phyloP scores from a whole-genome alignment of 1,284 basidiomycete species.

The Cryptococcus sp. region DNA sequence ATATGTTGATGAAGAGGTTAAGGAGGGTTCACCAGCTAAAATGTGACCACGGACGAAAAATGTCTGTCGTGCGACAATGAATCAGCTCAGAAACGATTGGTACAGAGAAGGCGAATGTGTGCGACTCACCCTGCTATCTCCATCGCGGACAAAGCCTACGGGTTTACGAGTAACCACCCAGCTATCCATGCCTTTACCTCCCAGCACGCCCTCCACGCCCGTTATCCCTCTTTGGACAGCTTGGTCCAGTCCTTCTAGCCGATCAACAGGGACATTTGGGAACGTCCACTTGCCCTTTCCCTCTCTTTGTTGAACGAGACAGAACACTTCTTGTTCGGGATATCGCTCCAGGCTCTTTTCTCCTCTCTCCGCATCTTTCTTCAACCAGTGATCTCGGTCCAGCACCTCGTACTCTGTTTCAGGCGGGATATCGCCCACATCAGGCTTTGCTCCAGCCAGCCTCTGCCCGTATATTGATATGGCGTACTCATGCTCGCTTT shows the following conservation, averaged over 20 bases:
- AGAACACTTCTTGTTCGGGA: constrained; percentile 82
- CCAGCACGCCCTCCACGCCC: constrained; percentile 38
- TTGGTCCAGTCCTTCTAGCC: constrained; percentile 45
- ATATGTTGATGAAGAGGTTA: constrained; percentile 30
- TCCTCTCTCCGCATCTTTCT: constrained; percentile 49
- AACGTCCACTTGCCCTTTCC: constrained; percentile 67
- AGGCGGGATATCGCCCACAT: constrained; percentile 60
- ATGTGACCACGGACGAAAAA: constrained; percentile 53
- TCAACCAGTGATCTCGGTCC: constrained; percentile 36
- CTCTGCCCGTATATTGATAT: constrained; percentile 66
- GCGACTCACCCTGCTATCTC: constrained; percentile 41
- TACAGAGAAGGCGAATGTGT: not conserved
- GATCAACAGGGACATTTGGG: constrained; percentile 54
- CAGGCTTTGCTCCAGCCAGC: constrained; percentile 59
- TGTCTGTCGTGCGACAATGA: constrained; percentile 28
- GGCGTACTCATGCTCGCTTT: constrained; percentile 71
- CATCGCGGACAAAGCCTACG: constrained; percentile 40
- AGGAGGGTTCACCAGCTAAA: constrained; percentile 46
- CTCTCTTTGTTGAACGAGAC: constrained; percentile 65
- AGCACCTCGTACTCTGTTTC: constrained; percentile 51
- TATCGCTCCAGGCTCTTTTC: constrained; percentile 75
- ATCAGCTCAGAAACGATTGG: not conserved
- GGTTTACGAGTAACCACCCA: constrained; percentile 53
- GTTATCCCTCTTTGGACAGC: constrained; percentile 35
- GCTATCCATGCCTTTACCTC: constrained; percentile 46